A percentile compares a stretch with the other conserved stretches of the same genome.
Conservation (phyloP, 352 stramenopile species). For the Pythium monospermum region DNA sequence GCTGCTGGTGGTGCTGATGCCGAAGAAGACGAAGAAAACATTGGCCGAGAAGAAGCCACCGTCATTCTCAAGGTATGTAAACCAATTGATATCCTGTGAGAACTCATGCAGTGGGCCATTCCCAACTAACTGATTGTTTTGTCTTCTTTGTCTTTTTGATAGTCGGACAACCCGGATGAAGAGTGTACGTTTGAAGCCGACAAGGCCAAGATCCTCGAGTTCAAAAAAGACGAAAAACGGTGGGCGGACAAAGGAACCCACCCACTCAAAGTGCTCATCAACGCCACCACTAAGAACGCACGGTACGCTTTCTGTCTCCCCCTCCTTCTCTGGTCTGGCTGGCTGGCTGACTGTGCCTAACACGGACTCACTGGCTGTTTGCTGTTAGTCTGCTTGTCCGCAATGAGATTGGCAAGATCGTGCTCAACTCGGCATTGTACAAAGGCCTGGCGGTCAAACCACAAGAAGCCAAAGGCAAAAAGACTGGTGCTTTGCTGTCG, state of each 20-base stretch:
- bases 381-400: constrained; percentile 60
- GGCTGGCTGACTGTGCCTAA: background rate
- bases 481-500: constrained; percentile 55
- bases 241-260: constrained; percentile 85
- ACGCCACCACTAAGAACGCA: constrained; percentile 64
- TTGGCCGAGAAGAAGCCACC: constrained; percentile 79
- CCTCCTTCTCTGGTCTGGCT: background rate
- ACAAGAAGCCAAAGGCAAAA: constrained; percentile 77
- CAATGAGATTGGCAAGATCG: constrained; percentile 86
- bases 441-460: constrained; percentile 62
- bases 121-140: no score
- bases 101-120: no score
- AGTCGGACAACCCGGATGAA: constrained; percentile 68
- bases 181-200: constrained; percentile 69
- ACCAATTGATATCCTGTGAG: no score
- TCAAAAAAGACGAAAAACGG: constrained; percentile 85
- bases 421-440: constrained; percentile 79
- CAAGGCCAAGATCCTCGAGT: constrained; percentile 79
- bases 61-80: constrained; percentile 83
- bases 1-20: constrained; percentile 11
- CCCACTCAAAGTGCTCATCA: constrained; percentile 72
- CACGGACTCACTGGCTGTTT: background rate
- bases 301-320: constrained; percentile 23
- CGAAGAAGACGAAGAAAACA: constrained; percentile 74
- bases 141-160: background rate